Evolutionary conservation across 2,329 filamentous ascomycete genomes (phyloP).

Genomic region (Tolypocladium ovalisporum): DNA sequence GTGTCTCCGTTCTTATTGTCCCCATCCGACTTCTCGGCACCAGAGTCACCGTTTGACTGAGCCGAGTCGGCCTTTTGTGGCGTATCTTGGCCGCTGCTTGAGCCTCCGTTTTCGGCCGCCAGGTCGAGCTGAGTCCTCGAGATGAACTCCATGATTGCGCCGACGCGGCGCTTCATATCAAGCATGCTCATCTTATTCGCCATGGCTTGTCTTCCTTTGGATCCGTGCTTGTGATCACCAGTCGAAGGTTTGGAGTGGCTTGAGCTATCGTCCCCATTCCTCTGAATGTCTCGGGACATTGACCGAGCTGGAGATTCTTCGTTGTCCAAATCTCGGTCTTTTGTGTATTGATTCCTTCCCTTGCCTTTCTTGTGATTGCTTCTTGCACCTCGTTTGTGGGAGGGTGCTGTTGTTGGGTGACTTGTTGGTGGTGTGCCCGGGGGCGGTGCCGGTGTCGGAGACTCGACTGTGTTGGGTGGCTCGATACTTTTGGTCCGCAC

Average conservation of each 20-base stretch:
- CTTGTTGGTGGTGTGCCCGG: conserved; percentile 32
- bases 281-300: conserved; percentile 37
- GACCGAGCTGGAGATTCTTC: conserved; percentile 48
- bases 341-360: conserved; percentile 74
- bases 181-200: conserved; percentile 70
- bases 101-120: conserved; percentile 45
- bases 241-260: conserved; percentile 22
- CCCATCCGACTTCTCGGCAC: conserved; percentile 10
- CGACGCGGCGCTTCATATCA: conserved; percentile 77
- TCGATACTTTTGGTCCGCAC: conserved; percentile 18
- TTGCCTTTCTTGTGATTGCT: conserved; percentile 56
- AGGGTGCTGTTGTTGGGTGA: conserved; percentile 32
- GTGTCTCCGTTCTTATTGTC: conserved; percentile 12
- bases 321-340: conserved; percentile 52
- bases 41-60: conserved; percentile 23
- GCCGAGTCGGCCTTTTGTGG: conserved; percentile 24
- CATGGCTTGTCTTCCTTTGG: conserved; percentile 38
- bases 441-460: conserved; percentile 14
- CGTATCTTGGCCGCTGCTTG: conserved; percentile 21
- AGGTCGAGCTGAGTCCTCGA: conserved; percentile 80
- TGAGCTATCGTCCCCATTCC: conserved; percentile 21
- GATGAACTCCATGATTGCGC: conserved; percentile 82
- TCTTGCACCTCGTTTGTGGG: conserved; percentile 48
- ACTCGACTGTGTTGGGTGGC: conserved; percentile 18
- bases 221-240: conserved; percentile 40